Conservation (phyloP, 2,329 filamentous ascomycete genomes). For the Emergomyces pasteurianus region DNA sequence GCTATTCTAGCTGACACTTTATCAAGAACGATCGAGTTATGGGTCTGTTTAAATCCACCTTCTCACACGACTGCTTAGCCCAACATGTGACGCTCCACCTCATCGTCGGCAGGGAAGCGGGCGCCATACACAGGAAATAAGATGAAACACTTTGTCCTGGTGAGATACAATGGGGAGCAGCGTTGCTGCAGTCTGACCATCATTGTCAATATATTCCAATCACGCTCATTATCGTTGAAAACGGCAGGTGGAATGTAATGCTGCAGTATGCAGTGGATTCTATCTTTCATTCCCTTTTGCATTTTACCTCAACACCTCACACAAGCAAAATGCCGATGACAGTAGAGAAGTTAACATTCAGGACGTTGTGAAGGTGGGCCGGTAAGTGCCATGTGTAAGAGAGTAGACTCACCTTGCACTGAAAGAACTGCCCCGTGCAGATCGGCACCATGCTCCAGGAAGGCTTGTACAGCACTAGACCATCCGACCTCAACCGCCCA, state of each 20-base stretch:
- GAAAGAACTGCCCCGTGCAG: background rate
- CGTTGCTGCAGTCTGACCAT: background rate
- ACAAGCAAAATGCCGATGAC: constrained; percentile 1
- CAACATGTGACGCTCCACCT: no score
- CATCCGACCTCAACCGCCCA: constrained; percentile 3
- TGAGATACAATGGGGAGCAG: background rate
- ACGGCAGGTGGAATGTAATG: background rate
- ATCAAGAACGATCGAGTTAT: no score
- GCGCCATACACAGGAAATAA: no score
- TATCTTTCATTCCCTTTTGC: constrained; percentile 2
- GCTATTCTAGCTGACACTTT: no score
- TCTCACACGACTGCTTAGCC: no score
- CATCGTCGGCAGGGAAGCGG: no score
- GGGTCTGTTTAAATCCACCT: no score
- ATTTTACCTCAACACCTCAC: constrained; percentile 3
- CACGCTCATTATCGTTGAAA: background rate
- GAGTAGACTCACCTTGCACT: background rate
- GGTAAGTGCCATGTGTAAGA: constrained; percentile 4
- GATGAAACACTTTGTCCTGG: no score
- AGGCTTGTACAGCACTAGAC: background rate
- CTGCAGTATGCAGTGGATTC: constrained; percentile 5
- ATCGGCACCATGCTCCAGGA: constrained; percentile 4
- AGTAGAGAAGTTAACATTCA: background rate
- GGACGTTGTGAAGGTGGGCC: background rate
- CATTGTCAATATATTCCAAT: background rate